Evolutionary conservation across 1,139 yeast genomes (phyloP).

Genomic region (Nakaseomyces delphensis): DNA sequence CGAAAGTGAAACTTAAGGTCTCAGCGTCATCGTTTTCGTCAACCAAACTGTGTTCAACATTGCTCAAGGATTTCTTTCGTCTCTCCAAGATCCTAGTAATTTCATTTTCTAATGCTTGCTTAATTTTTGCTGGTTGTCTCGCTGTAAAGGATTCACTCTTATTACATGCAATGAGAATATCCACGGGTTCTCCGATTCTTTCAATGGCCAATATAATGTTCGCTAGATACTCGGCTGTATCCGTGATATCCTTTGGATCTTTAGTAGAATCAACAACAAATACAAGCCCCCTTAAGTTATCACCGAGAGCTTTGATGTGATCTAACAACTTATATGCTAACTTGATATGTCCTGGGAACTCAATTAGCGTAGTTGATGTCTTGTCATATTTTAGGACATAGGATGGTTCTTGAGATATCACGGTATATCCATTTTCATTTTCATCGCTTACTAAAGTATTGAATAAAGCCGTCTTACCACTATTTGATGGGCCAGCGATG

Average conservation of each 20-base stretch:
- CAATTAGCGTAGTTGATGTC: conserved; percentile 43
- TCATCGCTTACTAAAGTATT: conserved; percentile 24
- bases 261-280: conserved; percentile 61
- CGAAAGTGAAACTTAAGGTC: conserved; percentile 10
- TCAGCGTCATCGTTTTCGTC: conserved; percentile 60
- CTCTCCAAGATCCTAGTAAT: conserved; percentile 38
- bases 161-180: conserved; percentile 68
- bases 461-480: conserved; percentile 72
- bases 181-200: conserved; percentile 50
- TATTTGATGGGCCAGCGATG: conserved; percentile 60
- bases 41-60: conserved; percentile 33
- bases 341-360: conserved; percentile 81
- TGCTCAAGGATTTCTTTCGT: conserved; percentile 22
- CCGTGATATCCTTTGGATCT: conserved; percentile 37
- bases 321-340: conserved; percentile 46
- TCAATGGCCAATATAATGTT: conserved; percentile 52
- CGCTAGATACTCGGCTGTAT: conserved; percentile 47
- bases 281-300: conserved; percentile 48
- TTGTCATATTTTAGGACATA: conserved; percentile 31
- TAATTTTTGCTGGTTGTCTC: conserved; percentile 56
- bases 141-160: conserved; percentile 79
- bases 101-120: conserved; percentile 51
- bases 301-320: conserved; percentile 37
- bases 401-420: conserved; percentile 35
- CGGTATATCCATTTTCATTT: conserved; percentile 14